Conservation (phyloP, 1,284 basidiomycete species). For the Sporisorium reilianum region DNA sequence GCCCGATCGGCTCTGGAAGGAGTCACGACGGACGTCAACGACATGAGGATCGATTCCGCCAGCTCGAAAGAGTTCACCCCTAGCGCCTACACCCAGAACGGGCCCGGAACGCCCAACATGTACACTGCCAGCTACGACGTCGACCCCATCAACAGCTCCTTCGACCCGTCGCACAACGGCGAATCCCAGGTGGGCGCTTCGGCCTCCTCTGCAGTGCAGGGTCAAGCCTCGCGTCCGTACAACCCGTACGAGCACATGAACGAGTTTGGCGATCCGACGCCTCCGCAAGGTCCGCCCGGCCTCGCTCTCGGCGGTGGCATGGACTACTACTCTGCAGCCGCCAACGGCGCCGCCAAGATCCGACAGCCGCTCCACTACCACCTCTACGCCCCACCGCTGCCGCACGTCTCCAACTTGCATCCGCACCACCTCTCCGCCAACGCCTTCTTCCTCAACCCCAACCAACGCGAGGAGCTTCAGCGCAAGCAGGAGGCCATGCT, state of each 20-base stretch:
- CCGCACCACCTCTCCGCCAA: slow-evolving; percentile 71
- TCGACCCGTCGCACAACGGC: slow-evolving; percentile 24
- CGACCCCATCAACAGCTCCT: slow-evolving; percentile 34
- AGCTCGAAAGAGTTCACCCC: slow-evolving; percentile 26
- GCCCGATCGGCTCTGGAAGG: slow-evolving; percentile 20
- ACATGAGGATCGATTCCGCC: slow-evolving; percentile 31
- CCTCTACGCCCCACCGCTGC: slow-evolving; percentile 80
- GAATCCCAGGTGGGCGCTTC: slow-evolving; percentile 29
- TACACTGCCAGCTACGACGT: slow-evolving; percentile 30
- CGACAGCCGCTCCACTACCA: slow-evolving; percentile 82
- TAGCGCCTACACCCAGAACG: slow-evolving; percentile 18
- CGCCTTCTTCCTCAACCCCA: slow-evolving; percentile 78
- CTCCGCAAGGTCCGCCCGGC: slow-evolving; percentile 38
- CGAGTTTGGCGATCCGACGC: slow-evolving; percentile 55
- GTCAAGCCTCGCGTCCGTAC: slow-evolving; percentile 33
- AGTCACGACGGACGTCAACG: slow-evolving; percentile 26
- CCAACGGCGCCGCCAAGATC: slow-evolving; percentile 41
- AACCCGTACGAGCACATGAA: slow-evolving; percentile 63
- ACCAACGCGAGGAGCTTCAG: slow-evolving; percentile 83
- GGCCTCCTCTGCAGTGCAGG: slow-evolving; percentile 15
- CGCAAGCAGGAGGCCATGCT: slow-evolving; percentile 82
- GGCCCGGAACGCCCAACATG: slow-evolving; percentile 31
- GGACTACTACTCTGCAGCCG: slow-evolving; percentile 47
- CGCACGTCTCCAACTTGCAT: slow-evolving; percentile 72
- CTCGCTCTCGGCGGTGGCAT: slow-evolving; percentile 45